Base-by-base conservation (phyloP, 2,329 filamentous ascomycete genomes). In the Mycosphaerella sp. region DNA sequence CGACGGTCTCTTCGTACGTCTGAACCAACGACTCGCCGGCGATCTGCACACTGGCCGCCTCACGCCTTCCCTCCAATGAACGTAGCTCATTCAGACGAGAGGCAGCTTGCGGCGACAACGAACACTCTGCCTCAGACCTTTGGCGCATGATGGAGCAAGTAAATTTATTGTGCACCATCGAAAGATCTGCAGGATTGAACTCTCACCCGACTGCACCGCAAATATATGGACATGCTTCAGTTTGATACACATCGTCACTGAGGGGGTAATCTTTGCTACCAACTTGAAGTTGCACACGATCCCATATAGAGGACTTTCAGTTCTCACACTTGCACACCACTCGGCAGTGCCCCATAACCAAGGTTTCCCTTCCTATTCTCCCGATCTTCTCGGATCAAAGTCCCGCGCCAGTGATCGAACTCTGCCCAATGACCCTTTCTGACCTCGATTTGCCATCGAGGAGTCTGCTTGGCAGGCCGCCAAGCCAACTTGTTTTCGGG, bases 361-460 rank as follows among this genome's bases (percentile, higher is more conserved):
- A 34, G 25, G 17, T 17, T 25, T n/a, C 17, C 18, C 21, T 16
- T 17, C 14, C 43, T 45, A 5, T 41, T 34, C 25, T 34, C 21
- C 13, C 28, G 28, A 25, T 21, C n/a, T 28, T 16, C 34, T 30
- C 25, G 34, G n/a, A 32, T 30, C 13, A 48, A 13, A 25, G 17
- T 48, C 16, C 41, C 28, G 12, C 45, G 45, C 45, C 45, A 48
- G 9, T 48, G 45, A 12, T 41, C 45, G 28, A 48, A 48, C 2
- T 48, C 45, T 28, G 77, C 81, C 62, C 79, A 85, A 56, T 86
- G 79, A 67, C 87, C 84, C 51, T 74, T 76, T 65, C 84, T 79
- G 65, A 74, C 77, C 14, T 82, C 82, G 8, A 82, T 81, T 54
- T 84, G 80, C 69, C 82, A 87, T 64, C 81, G 77, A 3, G 83